phyloP scores from a whole-genome alignment of 140 eudicot genomes.

The Ambrosia hybrid region DNA sequence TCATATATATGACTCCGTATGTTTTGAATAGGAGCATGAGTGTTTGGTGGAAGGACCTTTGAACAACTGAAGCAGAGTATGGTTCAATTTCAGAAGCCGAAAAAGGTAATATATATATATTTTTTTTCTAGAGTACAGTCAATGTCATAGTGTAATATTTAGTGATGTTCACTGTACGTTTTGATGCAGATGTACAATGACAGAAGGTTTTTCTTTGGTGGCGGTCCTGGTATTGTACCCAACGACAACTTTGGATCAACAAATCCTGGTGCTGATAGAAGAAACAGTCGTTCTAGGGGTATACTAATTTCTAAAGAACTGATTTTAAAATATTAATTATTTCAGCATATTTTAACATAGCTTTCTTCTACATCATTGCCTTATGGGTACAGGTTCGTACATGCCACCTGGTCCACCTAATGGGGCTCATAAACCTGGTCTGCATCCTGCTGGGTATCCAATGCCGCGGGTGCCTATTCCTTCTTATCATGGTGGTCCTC shows the following conservation, averaged over 20 bases:
- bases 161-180: constrained; percentile 15
- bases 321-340: not conserved
- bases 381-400: constrained; percentile 54
- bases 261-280: constrained; percentile 66
- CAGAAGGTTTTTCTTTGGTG: constrained; percentile 84
- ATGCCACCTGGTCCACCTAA: constrained; percentile 86
- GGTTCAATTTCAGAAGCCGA: constrained; percentile 99
- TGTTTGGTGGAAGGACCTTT: constrained; percentile 99
- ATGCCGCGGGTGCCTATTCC: constrained; percentile 84
- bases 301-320: constrained; percentile 17
- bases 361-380: not conserved
- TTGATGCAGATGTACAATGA: constrained; percentile 78
- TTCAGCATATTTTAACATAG: not conserved
- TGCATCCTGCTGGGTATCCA: constrained; percentile 82
- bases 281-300: constrained; percentile 86
- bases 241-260: constrained; percentile 66
- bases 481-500: constrained; percentile 93
- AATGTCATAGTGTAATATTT: not conserved
- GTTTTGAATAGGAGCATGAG: constrained; percentile 70
- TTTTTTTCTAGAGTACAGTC: not conserved
- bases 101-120: constrained; percentile 57
- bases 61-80: constrained; percentile 95
- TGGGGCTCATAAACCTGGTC: constrained; percentile 80
- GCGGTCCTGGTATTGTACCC: constrained; percentile 83
- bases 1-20: not conserved